Evolutionary conservation across 2,329 filamentous ascomycete genomes (phyloP).

Genomic region (Raffaelea arxii): DNA sequence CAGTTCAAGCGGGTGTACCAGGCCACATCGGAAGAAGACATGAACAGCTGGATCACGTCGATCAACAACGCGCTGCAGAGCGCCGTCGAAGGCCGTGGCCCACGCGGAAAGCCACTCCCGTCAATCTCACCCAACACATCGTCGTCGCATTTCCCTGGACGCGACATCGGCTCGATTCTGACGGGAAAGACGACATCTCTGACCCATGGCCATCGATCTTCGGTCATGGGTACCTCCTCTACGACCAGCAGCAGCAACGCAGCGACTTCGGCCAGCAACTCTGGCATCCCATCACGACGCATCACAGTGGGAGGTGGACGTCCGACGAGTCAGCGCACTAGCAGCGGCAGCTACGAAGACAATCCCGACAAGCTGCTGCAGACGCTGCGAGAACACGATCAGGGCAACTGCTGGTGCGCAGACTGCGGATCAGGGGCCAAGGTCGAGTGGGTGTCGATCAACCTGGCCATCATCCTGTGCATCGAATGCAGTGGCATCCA

Average conservation of each 20-base stretch:
- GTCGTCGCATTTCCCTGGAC: slow-evolving; percentile 53
- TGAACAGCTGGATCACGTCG: slow-evolving; percentile 90
- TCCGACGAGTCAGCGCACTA: slow-evolving; percentile 54
- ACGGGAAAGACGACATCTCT: slow-evolving; percentile 82
- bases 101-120: slow-evolving; percentile 39
- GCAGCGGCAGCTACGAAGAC: slow-evolving; percentile 67
- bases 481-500: slow-evolving; percentile 98
- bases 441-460: slow-evolving; percentile 98
- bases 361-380: slow-evolving; percentile 79
- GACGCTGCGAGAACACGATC: slow-evolving; percentile 77
- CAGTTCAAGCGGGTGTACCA: slow-evolving; percentile 95
- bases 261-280: slow-evolving; percentile 26
- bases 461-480: slow-evolving; percentile 89
- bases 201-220: slow-evolving; percentile 32
- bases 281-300: slow-evolving; percentile 61
- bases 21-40: slow-evolving; percentile 94
- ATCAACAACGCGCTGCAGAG: slow-evolving; percentile 97
- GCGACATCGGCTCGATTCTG: slow-evolving; percentile 85
- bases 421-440: slow-evolving; percentile 88
- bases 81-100: slow-evolving; percentile 75
- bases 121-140: slow-evolving; percentile 19
- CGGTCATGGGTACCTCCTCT: slow-evolving; percentile 22
- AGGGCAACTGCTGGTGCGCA: slow-evolving; percentile 87
- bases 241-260: slow-evolving; percentile 22
- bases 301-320: slow-evolving; percentile 89